These are phyloP conservation scores for Parasitella parasitica DNA, from an alignment of 371 early-diverging fungal species.

Conservation along the genomic window DNA sequence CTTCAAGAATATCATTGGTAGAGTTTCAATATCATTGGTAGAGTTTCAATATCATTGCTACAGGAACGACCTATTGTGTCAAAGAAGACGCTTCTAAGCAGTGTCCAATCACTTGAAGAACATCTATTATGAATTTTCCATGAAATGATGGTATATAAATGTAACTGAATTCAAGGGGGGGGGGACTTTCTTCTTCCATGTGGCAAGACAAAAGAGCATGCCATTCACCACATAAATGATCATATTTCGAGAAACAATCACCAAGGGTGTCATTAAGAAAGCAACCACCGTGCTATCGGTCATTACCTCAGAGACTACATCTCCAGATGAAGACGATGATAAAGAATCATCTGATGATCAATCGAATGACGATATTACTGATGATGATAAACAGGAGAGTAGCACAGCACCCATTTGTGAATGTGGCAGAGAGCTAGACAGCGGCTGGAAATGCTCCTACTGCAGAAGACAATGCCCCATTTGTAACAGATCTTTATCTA, in stretches of 20 bases:
- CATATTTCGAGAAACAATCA: background rate
- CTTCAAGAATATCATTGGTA: background rate
- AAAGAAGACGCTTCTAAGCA: background rate
- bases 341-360: background rate
- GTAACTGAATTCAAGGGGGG: background rate
- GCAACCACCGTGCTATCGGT: background rate
- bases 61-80: background rate
- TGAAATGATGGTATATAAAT: background rate
- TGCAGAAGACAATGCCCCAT: conserved; percentile 33
- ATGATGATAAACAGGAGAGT: conserved; percentile 1
- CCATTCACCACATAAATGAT: background rate
- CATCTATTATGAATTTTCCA: conserved; percentile 12
- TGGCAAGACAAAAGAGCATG: background rate
- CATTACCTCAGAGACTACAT: conserved; percentile 7
- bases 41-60: too few relatives aligned
- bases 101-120: background rate
- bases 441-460: conserved; percentile 31
- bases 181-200: background rate
- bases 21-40: background rate
- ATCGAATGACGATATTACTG: background rate
- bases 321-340: background rate
- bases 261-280: background rate
- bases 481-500: conserved; percentile 32
- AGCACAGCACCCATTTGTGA: conserved; percentile 17
- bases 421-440: conserved; percentile 32